Percentiles rank a stretch among this genome's conserved stretches.
Conservation (phyloP, 176 grass and related monocot species). For the Zoysia pacifica region DNA sequence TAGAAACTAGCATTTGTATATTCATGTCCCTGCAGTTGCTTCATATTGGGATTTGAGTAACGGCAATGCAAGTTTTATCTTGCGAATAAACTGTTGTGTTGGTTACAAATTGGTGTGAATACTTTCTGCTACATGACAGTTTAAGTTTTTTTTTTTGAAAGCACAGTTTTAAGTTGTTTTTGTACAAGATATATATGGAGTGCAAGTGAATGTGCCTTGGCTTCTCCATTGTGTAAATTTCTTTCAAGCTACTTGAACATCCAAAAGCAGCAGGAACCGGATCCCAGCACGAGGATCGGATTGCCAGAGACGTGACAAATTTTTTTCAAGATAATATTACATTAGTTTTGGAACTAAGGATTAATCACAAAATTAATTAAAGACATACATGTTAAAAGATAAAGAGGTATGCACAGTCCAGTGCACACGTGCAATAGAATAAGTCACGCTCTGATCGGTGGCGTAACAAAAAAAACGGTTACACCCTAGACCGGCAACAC, state of each 20-base stretch:
- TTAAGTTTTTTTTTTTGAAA: too few relatives aligned
- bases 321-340: too few relatives aligned
- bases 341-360: too few relatives aligned
- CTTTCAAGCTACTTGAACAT: neutral
- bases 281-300: neutral
- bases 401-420: too few relatives aligned
- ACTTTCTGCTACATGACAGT: neutral
- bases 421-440: too few relatives aligned
- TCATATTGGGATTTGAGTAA: neutral
- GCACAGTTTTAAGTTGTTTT: neutral
- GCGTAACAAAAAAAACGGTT: too few relatives aligned
- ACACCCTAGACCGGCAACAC: too few relatives aligned
- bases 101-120: neutral
- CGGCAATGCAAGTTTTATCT: neutral
- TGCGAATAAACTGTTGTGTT: neutral
- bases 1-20: slow-evolving; percentile 20
- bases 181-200: neutral
- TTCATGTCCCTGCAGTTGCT: neutral
- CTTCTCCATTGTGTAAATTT: neutral
- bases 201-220: neutral
- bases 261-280: neutral
- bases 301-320: neutral
- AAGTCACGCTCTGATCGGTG: too few relatives aligned
- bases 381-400: too few relatives aligned
- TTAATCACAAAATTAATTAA: too few relatives aligned